Evolutionary conservation across 805 yeast species (phyloP).

Genomic region (Blastobotrys attinorum): DNA sequence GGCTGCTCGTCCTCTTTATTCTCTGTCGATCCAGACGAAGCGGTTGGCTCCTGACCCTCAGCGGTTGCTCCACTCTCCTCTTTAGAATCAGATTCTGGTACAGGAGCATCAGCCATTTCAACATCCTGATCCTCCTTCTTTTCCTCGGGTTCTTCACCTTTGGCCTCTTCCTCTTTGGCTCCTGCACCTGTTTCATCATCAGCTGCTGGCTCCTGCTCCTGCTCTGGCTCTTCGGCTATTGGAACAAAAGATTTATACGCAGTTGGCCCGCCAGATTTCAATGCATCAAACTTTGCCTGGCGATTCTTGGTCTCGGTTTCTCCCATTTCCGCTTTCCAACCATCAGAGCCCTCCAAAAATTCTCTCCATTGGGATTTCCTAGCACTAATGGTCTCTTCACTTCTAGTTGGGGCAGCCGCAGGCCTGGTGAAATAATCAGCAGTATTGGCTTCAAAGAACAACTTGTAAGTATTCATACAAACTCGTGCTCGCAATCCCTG

Average conservation of each 20-base stretch:
- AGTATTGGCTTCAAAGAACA: conserved; percentile 73
- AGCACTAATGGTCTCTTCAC: conserved; percentile 7
- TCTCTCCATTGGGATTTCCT: conserved; percentile 27
- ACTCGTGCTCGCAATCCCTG: conserved; percentile 73
- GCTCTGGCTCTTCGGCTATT: conserved; percentile 6
- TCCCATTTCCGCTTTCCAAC: conserved; percentile 47
- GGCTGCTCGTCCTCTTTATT: too few relatives aligned
- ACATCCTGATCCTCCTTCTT: conserved; percentile 7
- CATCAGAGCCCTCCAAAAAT: conserved; percentile 44
- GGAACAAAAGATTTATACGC: conserved; percentile 8
- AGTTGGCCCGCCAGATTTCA: conserved; percentile 21
- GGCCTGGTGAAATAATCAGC: conserved; percentile 71
- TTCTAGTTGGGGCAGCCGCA: conserved; percentile 25
- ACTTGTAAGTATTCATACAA: conserved; percentile 66
- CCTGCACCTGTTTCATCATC: conserved; percentile 12
- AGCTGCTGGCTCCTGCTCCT: conserved; percentile 6
- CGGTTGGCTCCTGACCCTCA: conserved; percentile 1
- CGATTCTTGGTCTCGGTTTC: conserved; percentile 30
- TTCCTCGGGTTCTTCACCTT: conserved; percentile 6
- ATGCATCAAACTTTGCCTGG: conserved; percentile 20
- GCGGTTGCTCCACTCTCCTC: background rate
- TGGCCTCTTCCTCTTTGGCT: conserved; percentile 5
- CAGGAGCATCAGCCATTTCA: conserved; percentile 4
- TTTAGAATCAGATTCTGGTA: background rate
- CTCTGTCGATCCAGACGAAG: background rate